Conservation (phyloP, 768 basidiomycete species). For the Kwoniella dejecticola region DNA sequence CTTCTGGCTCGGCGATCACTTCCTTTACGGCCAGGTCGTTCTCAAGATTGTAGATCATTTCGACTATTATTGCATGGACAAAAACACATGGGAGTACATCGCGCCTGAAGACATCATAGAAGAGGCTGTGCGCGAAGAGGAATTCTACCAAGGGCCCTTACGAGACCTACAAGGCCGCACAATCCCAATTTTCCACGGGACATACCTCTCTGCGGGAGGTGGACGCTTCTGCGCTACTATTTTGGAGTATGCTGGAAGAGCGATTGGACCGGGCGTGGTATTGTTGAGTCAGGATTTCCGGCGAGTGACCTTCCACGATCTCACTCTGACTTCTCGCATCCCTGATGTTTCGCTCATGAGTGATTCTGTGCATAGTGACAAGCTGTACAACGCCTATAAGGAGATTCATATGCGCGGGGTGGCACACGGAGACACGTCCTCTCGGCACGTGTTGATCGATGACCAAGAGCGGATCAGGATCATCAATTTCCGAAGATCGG, state of each 20-base stretch:
- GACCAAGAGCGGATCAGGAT: not conserved
- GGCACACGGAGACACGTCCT: not conserved
- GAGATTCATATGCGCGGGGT: not conserved
- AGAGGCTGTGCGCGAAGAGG: not conserved
- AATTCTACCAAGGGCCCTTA: not conserved
- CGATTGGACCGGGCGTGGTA: not conserved
- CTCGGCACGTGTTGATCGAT: not conserved
- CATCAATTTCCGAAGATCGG: not conserved
- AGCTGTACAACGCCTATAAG: not conserved
- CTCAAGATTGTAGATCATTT: not conserved
- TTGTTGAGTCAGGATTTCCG: not conserved
- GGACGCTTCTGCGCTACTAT: not conserved
- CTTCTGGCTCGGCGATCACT: constrained; percentile 1
- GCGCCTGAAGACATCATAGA: not conserved
- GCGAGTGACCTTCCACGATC: no score
- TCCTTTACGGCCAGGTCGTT: not conserved
- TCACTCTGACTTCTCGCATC: not conserved
- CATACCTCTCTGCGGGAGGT: not conserved
- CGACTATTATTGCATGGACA: not conserved
- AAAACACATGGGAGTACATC: not conserved
- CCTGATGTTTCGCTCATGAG: not conserved
- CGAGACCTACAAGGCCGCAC: not conserved
- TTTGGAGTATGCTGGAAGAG: not conserved
- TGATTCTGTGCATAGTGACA: not conserved
- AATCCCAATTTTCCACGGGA: not conserved